Evolutionary conservation across 2,329 filamentous ascomycete species (phyloP).

Genomic region (Penicillium sp.): DNA sequence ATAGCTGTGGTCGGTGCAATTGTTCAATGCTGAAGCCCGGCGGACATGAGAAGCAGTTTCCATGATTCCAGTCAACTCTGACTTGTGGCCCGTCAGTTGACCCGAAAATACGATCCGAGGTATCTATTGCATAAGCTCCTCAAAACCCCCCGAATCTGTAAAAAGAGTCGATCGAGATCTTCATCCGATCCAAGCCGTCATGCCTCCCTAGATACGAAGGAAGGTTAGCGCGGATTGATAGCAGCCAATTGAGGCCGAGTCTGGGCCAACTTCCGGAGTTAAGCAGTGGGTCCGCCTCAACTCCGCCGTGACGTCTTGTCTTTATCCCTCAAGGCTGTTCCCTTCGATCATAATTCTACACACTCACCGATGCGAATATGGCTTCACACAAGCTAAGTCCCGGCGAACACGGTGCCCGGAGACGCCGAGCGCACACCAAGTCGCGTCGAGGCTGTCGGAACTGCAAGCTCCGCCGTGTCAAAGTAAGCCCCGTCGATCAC

Average conservation of each 20-base stretch:
- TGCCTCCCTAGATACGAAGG: slow-evolving; percentile 10
- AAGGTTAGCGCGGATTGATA: slow-evolving; percentile 10
- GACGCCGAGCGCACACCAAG: slow-evolving; percentile 49
- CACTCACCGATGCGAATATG: background rate
- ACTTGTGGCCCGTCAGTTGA: background rate
- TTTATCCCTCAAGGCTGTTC: background rate
- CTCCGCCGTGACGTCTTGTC: background rate
- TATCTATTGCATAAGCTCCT: background rate
- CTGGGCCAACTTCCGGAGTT: slow-evolving; percentile 1
- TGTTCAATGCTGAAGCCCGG: background rate
- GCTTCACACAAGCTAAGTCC: background rate
- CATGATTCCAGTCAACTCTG: background rate
- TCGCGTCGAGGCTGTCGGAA: slow-evolving; percentile 58
- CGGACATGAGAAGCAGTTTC: background rate
- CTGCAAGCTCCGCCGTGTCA: slow-evolving; percentile 41
- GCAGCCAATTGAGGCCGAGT: background rate
- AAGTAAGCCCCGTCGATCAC: slow-evolving; percentile 5
- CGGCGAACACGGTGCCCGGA: background rate
- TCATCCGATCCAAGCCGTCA: background rate
- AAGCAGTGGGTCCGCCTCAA: background rate
- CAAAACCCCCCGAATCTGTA: background rate
- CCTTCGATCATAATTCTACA: background rate
- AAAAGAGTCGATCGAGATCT: background rate
- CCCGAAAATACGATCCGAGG: background rate
- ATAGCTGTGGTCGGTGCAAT: background rate